Evolutionary conservation across 2,329 filamentous ascomycete species (phyloP).

Genomic region (Proliferodiscus dingleyae): DNA sequence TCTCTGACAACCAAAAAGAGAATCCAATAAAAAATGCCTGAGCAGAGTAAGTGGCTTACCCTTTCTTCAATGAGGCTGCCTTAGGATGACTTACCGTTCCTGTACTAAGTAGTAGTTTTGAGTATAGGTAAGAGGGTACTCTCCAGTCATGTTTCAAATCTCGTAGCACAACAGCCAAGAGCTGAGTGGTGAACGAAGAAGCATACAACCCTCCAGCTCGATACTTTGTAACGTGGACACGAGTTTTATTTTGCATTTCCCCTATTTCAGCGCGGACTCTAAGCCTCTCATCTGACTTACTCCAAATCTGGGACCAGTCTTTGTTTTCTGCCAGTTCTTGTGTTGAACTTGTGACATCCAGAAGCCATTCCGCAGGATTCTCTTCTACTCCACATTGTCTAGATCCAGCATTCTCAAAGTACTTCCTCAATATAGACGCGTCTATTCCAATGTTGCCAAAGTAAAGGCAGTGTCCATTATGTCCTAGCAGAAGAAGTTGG

Average conservation of each 20-base stretch:
- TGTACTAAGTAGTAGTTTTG: conserved; percentile 57
- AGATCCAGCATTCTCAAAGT: conserved; percentile 72
- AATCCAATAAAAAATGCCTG: conserved; percentile 68
- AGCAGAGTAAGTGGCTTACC: no score
- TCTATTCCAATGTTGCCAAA: conserved; percentile 68
- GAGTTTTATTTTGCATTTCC: no score
- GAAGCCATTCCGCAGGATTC: conserved; percentile 82
- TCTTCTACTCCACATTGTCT: conserved; percentile 60
- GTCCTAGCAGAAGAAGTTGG: conserved; percentile 70
- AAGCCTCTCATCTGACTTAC: no score
- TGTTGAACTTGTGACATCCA: no score
- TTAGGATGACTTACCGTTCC: no score
- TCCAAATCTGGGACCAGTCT: no score
- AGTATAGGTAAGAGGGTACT: conserved; percentile 69
- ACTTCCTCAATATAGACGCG: conserved; percentile 39
- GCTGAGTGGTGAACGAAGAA: conserved; percentile 63
- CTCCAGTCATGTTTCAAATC: conserved; percentile 78
- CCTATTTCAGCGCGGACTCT: no score
- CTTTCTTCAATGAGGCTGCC: no score
- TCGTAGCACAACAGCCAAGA: conserved; percentile 58
- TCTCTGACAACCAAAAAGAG: conserved; percentile 58
- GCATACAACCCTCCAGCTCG: no score
- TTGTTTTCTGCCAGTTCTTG: no score
- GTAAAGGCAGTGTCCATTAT: conserved; percentile 74
- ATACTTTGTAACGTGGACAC: no score